Evolutionary conservation across 73 alveolate species (phyloP), one percentile per base, ranked within the genome.

Genomic region (Durusdinium trenchii): DNA sequence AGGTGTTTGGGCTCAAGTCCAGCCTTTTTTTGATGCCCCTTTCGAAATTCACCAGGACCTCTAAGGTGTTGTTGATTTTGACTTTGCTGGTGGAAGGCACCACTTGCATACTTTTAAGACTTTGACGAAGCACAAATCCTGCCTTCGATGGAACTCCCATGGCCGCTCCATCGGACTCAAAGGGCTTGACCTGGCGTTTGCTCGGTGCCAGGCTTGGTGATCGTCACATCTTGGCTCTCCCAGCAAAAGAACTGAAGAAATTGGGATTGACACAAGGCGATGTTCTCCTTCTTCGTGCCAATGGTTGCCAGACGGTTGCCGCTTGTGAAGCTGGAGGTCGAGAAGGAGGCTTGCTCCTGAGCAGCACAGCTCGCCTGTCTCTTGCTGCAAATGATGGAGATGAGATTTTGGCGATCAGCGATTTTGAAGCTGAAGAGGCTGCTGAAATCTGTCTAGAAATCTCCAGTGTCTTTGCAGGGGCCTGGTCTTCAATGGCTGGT

Each of bases 301-400:
- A 46, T 43, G 89, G 78, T 57, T 67, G 87, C 75, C 87, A 54
- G 50, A 69, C 89, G 1, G 87, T 67, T 54, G 98, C 89, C 32
- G 57, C 89, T 50, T 67, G 89, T 32, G 98, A 67, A 43, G 54
- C 76, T 2, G 48, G 84, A 38, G 47, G 45, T 28, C 28, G 64
- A 5, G 85, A 67, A 42, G 78, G 98, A 23, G 98, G 98, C 35
- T 47, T 69, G 52, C 89, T 91, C 47, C 51, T 91, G 43, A 91
- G 89, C 45, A 28, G 18, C 23, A 46, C 98, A 10, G 60, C 89
- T 32, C 76, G 43, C 43, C 78, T 43, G 54, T 91, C 98, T 30
- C 82, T 91, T 43, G 98, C 87, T 9, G 89, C 26, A 18, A 36
- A 91, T 43, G 98, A 91, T 42, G 98, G 98, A 76, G 98, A 91